A percentile compares a stretch with the other conserved stretches of the same genome.
These are phyloP conservation scores for Flaveria linearis DNA, from an alignment of 129 eudicot species.

Conservation along the genomic window DNA sequence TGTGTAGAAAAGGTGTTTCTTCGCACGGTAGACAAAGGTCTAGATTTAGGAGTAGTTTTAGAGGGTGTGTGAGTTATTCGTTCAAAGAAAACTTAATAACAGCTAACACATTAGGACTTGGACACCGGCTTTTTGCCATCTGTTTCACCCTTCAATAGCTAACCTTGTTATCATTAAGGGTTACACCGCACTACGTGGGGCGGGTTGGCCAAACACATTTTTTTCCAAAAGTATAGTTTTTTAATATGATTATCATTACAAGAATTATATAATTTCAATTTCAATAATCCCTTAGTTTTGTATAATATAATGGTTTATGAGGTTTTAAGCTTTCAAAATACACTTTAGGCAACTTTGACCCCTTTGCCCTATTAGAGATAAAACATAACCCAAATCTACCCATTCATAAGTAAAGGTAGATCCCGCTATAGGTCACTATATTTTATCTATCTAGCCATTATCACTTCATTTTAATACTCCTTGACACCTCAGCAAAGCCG, in stretches of 20 bases:
- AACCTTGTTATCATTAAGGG: neutral
- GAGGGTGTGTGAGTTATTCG: too few species aligned
- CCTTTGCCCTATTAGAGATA: neutral
- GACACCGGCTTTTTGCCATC: slow-evolving; percentile 5
- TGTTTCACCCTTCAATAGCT: slow-evolving; percentile 8
- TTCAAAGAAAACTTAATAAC: neutral
- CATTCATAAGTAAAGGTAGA: slow-evolving; percentile 1
- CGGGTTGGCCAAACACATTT: neutral
- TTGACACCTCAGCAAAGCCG: neutral
- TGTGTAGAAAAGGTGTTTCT: too few species aligned
- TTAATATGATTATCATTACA: neutral
- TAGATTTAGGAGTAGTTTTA: too few species aligned
- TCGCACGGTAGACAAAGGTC: too few species aligned
- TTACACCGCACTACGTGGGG: neutral
- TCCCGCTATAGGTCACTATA: neutral
- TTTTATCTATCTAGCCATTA: neutral
- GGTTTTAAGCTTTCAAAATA: neutral
- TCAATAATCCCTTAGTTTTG: neutral
- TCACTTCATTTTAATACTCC: neutral
- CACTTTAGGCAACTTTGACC: neutral
- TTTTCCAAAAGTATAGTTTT: neutral
- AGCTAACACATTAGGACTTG: neutral
- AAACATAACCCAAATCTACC: neutral
- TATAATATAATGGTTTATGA: neutral
- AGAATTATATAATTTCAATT: neutral